A percentile compares a stretch with the other conserved stretches of the same genome.
Evolutionary conservation across 2,329 filamentous ascomycete species (phyloP).

Genomic region (Venturia carpophila): DNA sequence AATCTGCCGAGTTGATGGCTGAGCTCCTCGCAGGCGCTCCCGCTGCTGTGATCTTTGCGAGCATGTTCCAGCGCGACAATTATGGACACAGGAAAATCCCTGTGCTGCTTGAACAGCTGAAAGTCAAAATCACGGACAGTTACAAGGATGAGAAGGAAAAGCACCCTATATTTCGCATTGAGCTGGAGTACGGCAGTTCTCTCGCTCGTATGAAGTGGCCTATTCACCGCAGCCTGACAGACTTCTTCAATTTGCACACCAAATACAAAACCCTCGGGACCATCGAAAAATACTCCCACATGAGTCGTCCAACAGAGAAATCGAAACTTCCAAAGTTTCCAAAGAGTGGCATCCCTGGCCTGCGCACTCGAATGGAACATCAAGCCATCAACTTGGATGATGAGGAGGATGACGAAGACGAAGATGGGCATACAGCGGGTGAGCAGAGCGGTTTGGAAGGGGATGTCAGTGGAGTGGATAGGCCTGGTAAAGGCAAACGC

Average conservation of each 20-base stretch:
- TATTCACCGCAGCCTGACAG: conserved; percentile 74
- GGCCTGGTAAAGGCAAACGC: conserved; percentile 45
- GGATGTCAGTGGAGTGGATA: conserved; percentile 61
- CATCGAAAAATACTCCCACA: conserved; percentile 60
- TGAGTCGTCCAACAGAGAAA: conserved; percentile 45
- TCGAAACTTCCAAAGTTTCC: conserved; percentile 87
- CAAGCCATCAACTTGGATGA: conserved; percentile 37
- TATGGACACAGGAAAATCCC: conserved; percentile 92
- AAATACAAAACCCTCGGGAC: conserved; percentile 85
- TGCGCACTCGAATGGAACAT: conserved; percentile 65
- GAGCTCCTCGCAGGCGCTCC: conserved; percentile 88
- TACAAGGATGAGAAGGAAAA: conserved; percentile 56
- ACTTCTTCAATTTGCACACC: conserved; percentile 87
- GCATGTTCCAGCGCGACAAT: conserved; percentile 96
- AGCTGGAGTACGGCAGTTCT: conserved; percentile 92
- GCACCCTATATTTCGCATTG: conserved; percentile 82
- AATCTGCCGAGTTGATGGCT: conserved; percentile 93
- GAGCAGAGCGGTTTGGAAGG: conserved; percentile 53
- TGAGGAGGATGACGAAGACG: conserved; percentile 66
- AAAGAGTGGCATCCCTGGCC: conserved; percentile 70
- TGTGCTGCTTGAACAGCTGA: conserved; percentile 88
- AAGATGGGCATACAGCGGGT: conserved; percentile 38
- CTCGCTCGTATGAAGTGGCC: conserved; percentile 96
- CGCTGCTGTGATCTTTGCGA: conserved; percentile 87
- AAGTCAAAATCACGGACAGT: conserved; percentile 78